Base-by-base conservation (phyloP, 495 filamentous ascomycete species). In the Penicillium odoratum region DNA sequence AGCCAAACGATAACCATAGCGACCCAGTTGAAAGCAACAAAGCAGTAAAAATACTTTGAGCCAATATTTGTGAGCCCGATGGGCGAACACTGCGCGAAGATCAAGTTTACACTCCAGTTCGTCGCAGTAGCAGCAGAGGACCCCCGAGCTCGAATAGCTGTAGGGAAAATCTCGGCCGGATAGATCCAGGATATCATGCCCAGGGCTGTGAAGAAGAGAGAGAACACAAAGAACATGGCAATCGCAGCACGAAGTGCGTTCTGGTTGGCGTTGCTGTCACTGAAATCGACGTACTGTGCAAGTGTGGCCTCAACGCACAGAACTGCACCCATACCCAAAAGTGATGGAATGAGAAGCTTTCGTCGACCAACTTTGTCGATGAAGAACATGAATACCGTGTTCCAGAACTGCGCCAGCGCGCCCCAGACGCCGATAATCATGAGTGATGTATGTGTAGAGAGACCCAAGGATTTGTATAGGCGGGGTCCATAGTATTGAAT, bases 121-220 rank as follows among this genome's bases (percentile, higher is more conserved):
- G 78, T 77, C 42, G 79, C 74, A 9, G 82, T 81, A 4, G 80
- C 71, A 7, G 83, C 46, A 0, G 81, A 74, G 43, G 81, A 80
- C 7, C 79, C 80, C 31, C 78, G 77, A 36, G 77, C 79, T 45
- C 83, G 78, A 25, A 83, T 76, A 18, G 81, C 73, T 7, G 79
- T 79, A 2, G 81, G 80, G 66, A 84, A 83, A 30, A 85, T 81
- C 61, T 85, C 82, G n/a, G 79, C 72, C 63, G 71, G 78, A 52
- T 83, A 83, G 49, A 82, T 75, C 76, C 81, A 84, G 7, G 80
- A 81, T 59, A 83, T 81, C 30, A 81, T 73, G 3, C 80, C 81
- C 18, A 82, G 64, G 34, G 75, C 69, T 28, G 81, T 83, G 53
- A 76, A 84, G 60, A 80, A 86, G 47, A 85, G 66, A 4, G 77